These are phyloP conservation scores for Candida glucosophila DNA, from an alignment of 1,139 yeast species.

Conservation along the genomic window DNA sequence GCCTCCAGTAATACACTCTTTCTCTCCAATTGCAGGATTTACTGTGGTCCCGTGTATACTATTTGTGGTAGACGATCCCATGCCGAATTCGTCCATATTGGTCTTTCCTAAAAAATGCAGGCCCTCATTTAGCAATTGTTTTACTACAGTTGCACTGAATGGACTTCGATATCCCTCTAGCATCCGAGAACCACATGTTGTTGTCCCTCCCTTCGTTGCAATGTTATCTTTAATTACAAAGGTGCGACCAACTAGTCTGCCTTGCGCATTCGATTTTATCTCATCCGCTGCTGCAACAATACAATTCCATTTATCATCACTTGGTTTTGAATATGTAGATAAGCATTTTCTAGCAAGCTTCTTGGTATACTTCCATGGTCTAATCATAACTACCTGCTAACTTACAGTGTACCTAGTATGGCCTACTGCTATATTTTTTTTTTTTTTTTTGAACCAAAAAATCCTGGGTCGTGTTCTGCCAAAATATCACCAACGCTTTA, in stretches of 20 bases:
- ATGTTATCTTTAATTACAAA: slow-evolving; percentile 63
- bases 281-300: too few relatives aligned
- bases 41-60: slow-evolving; percentile 55
- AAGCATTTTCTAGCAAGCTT: slow-evolving; percentile 1
- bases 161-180: slow-evolving; percentile 61
- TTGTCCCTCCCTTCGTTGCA: slow-evolving; percentile 50
- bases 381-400: too few relatives aligned
- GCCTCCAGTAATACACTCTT: slow-evolving; percentile 62
- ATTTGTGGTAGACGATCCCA: slow-evolving; percentile 71
- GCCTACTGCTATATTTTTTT: too few relatives aligned
- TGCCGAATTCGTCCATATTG: slow-evolving; percentile 96
- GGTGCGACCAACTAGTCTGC: slow-evolving; percentile 4
- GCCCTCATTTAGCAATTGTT: slow-evolving; percentile 44
- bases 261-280: too few relatives aligned
- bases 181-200: slow-evolving; percentile 71
- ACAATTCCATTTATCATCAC: slow-evolving; percentile 4
- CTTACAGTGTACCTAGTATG: too few relatives aligned
- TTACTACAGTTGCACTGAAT: slow-evolving; percentile 68
- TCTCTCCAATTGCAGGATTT: slow-evolving; percentile 51
- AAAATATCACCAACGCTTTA: slow-evolving; percentile 1
- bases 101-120: slow-evolving; percentile 65
- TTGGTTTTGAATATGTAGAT: background rate
- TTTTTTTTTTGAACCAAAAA: too few relatives aligned
- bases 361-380: background rate
- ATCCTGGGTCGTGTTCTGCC: slow-evolving; percentile 2